Base-by-base conservation (phyloP, 1,284 basidiomycete genomes). In the Ustilago hordei region DNA sequence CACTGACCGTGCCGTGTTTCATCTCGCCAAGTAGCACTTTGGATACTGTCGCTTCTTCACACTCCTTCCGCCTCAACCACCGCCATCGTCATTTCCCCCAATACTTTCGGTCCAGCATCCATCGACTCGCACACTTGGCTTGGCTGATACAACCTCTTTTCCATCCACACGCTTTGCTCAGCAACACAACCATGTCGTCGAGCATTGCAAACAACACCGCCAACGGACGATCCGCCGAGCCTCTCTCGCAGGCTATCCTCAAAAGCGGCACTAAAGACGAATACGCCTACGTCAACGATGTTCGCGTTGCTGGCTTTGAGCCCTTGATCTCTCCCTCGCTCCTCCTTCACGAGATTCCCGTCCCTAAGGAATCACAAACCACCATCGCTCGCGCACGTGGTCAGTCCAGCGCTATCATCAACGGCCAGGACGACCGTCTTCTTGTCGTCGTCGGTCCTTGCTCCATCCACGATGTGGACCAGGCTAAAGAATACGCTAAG, bases 401-500 rank as follows among this genome's bases (percentile, higher is more conserved):
- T 28, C 67, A 78, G 13, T 76, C 81, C 9, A 67, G 64, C 48
- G 78, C 75, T 53, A 76, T 85, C 60, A 81, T 86, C 47, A 80
- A 82, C 52, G 84, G 85, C 48, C 62, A 77, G 38, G 83, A 85
- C 58, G 85, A 86, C 69, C 81, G 81, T 19, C 69, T 86, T 54
- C 78, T 86, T 17, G 85, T 86, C 45, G 81, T 86, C 19, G 85
- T 86, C 73, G 96, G 96, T 4, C 96, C 96, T 19, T 99, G 96
- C 89, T 96, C 94, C 3, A 97, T 99, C 79, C 96, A 99, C 87
- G 93, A 91, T 35, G 88, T 93, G 4, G 91, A 92, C 55, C 93
- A 95, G 86, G 95, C 96, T 4, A 87, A 95, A 70, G 93, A 95
- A 86, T 99, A 99, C 86, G 95, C 95, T 36, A 88, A 88, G 35